phyloP scores from a whole-genome alignment of 768 basidiomycete genomes.

The Coprinopsis marcescibilis region DNA sequence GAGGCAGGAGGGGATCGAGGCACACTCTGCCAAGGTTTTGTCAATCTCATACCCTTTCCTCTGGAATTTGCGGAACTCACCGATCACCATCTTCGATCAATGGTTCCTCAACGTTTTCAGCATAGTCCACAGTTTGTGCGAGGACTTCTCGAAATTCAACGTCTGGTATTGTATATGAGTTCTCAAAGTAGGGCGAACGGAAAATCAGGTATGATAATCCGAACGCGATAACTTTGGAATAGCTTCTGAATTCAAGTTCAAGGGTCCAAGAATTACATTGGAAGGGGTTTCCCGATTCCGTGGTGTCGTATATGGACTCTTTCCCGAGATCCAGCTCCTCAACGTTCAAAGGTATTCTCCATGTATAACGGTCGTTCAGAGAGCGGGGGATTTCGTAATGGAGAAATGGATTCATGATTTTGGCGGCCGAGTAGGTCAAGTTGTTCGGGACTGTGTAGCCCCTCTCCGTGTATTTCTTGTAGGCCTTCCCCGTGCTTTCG shows the following conservation, averaged over 20 bases:
- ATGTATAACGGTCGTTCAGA: constrained; percentile 3
- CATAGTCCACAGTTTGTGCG: background rate
- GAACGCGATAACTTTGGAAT: background rate
- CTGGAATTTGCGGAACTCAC: too few relatives aligned
- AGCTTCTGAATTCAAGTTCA: background rate
- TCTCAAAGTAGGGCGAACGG: background rate
- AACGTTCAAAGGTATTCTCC: background rate
- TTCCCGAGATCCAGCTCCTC: background rate
- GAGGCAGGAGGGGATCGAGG: background rate
- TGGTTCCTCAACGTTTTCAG: background rate
- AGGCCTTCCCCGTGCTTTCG: background rate
- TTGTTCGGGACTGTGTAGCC: background rate
- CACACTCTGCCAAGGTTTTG: background rate
- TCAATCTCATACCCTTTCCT: background rate
- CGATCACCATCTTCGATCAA: background rate
- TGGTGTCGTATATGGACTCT: background rate
- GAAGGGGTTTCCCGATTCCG: background rate
- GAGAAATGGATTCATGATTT: background rate
- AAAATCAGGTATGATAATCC: background rate
- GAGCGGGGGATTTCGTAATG: background rate
- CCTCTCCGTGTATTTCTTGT: constrained; percentile 1
- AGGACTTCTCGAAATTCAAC: background rate
- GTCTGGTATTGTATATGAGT: background rate
- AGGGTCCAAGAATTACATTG: background rate
- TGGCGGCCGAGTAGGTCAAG: background rate